A percentile compares a stretch with the other conserved stretches of the same genome.
Evolutionary conservation across 2,329 filamentous ascomycete species (phyloP).

Genomic region (Blastomyces percursus): DNA sequence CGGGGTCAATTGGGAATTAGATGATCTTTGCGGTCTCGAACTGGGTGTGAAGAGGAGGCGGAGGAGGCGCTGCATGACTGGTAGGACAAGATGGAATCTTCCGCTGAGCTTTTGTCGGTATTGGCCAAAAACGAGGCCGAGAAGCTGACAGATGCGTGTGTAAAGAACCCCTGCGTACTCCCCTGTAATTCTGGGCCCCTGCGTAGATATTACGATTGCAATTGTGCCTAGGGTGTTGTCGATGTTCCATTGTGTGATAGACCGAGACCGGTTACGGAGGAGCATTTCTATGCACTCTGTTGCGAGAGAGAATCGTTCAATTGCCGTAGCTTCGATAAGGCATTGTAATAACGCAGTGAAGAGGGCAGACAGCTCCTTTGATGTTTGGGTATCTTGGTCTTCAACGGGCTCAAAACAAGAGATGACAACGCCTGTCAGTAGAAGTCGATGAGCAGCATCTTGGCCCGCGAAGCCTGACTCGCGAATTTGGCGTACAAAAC

Average conservation of each 20-base stretch:
- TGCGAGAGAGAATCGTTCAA: conserved; percentile 32
- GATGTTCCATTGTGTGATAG: conserved; percentile 36
- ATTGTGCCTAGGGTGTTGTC: conserved; percentile 34
- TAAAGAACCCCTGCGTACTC: conserved; percentile 37
- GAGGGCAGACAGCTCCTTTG: conserved; percentile 28
- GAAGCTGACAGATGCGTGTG: conserved; percentile 43
- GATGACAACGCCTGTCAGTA: conserved; percentile 29
- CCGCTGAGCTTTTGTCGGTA: conserved; percentile 49
- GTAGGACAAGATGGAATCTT: conserved; percentile 49
- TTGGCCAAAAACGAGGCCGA: conserved; percentile 44
- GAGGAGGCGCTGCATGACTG: conserved; percentile 45
- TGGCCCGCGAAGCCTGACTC: conserved; percentile 22
- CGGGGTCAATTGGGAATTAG: conserved; percentile 10
- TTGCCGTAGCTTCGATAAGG: conserved; percentile 22
- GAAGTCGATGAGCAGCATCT: conserved; percentile 23
- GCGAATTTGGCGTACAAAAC: conserved; percentile 24
- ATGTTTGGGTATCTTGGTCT: conserved; percentile 28
- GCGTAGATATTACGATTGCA: conserved; percentile 26
- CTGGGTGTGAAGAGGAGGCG: conserved; percentile 45
- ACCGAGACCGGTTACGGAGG: conserved; percentile 31
- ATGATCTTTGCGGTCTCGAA: conserved; percentile 18
- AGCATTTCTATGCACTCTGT: conserved; percentile 31
- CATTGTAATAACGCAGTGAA: conserved; percentile 26
- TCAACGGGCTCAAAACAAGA: conserved; percentile 25
- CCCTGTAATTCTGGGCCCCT: conserved; percentile 24